Evolutionary conservation across 139 green algal species (phyloP).

Genomic region (Spirogloea muscicola): DNA sequence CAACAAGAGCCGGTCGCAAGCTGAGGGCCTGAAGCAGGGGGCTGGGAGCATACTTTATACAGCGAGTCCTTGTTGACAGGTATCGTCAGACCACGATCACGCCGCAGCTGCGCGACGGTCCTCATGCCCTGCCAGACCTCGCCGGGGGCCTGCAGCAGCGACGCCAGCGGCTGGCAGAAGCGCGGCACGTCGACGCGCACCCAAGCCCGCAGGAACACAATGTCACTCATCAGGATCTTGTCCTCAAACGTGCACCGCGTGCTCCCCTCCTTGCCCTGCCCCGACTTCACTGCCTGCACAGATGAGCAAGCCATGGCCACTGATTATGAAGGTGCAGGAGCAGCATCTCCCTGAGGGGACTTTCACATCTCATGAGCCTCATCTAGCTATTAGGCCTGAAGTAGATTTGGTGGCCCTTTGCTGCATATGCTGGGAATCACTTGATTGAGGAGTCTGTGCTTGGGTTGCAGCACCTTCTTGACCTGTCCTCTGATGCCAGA

Average conservation of each 20-base stretch:
- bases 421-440: too few relatives aligned
- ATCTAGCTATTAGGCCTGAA: too few relatives aligned
- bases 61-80: constrained; percentile 80
- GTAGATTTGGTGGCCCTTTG: too few relatives aligned
- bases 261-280: constrained; percentile 60
- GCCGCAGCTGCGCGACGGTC: constrained; percentile 82
- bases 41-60: constrained; percentile 60
- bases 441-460: too few relatives aligned
- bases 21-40: too few relatives aligned
- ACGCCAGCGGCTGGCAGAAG: constrained; percentile 89
- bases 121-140: constrained; percentile 75
- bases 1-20: too few relatives aligned
- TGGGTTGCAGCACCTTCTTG: constrained; percentile 91
- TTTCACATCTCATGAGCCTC: too few relatives aligned
- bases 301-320: background rate
- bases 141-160: constrained; percentile 63
- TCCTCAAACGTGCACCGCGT: constrained; percentile 91
- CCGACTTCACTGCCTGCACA: constrained; percentile 16
- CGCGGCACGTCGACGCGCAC: constrained; percentile 83
- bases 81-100: constrained; percentile 67
- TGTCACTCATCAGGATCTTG: constrained; percentile 87
- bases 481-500: constrained; percentile 90
- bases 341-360: too few relatives aligned
- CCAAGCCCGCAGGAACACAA: constrained; percentile 92
- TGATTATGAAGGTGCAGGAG: background rate